A percentile compares a stretch with the other conserved stretches of the same genome.
Conservation (phyloP, 495 filamentous ascomycete genomes). For the Podospora fimiseda region DNA sequence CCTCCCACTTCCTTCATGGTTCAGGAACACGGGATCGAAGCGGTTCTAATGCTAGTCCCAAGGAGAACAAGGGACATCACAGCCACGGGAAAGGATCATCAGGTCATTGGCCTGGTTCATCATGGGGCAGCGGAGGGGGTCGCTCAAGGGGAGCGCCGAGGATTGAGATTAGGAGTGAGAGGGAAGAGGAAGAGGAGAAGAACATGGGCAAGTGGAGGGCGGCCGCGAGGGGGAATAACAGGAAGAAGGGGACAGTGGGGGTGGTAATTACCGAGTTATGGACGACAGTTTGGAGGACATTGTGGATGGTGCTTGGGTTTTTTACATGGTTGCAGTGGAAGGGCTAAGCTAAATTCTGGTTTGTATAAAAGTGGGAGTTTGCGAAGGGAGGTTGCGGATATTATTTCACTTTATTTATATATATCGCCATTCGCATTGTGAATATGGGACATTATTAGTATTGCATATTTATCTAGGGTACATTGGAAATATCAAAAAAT, state of each 20-base stretch:
- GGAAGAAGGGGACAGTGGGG: constrained; percentile 5
- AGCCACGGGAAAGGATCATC: background rate
- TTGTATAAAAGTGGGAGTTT: too few relatives aligned
- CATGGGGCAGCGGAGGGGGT: constrained; percentile 26
- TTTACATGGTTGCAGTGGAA: constrained; percentile 36
- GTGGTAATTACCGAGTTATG: constrained; percentile 37
- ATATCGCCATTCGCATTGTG: too few relatives aligned
- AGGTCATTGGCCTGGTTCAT: constrained; percentile 36
- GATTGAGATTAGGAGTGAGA: constrained; percentile 38
- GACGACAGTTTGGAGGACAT: constrained; percentile 38
- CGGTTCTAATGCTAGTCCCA: constrained; percentile 13
- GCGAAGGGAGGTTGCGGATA: too few relatives aligned
- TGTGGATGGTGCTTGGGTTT: constrained; percentile 40
- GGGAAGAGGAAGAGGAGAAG: constrained; percentile 30
- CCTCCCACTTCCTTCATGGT: constrained; percentile 18
- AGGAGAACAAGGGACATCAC: background rate
- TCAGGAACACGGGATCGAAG: constrained; percentile 19
- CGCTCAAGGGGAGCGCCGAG: constrained; percentile 27
- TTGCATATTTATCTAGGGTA: too few relatives aligned
- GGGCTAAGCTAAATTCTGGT: too few relatives aligned
- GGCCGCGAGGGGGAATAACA: constrained; percentile 5
- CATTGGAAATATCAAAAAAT: too few relatives aligned
- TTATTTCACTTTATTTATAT: too few relatives aligned
- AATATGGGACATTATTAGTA: too few relatives aligned
- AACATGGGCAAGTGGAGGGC: constrained; percentile 30